Conservation (phyloP, 169 alveolate species). For the Eimeria mitis region DNA sequence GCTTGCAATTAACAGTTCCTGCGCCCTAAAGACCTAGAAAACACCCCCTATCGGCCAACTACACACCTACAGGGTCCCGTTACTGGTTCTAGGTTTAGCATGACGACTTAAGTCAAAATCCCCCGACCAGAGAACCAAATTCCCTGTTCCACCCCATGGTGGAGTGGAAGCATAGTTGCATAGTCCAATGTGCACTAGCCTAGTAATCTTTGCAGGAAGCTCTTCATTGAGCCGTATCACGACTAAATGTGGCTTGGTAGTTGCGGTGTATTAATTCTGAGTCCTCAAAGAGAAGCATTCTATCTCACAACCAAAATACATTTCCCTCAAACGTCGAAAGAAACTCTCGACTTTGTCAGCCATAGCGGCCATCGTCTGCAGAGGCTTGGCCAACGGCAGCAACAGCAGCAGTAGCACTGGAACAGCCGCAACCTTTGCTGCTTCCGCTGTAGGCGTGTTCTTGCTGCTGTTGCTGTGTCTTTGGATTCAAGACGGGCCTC, state of each 20-base stretch:
- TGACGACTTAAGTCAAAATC: not conserved
- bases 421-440: not conserved
- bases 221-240: not conserved
- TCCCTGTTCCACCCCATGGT: not conserved
- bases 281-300: not conserved
- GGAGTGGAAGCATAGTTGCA: not conserved
- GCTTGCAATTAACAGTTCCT: not conserved
- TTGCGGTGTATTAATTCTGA: not conserved
- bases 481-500: no score
- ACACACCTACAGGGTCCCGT: not conserved
- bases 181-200: not conserved
- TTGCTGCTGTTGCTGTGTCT: not conserved
- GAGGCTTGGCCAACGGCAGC: not conserved
- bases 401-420: not conserved
- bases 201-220: not conserved
- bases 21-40: not conserved
- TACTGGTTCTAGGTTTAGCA: not conserved
- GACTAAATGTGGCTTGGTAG: not conserved
- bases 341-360: not conserved
- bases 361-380: not conserved
- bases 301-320: not conserved
- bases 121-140: not conserved
- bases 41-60: not conserved
- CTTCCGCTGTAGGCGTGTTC: no score
- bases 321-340: not conserved